These are phyloP conservation scores for Ascochyta lentis DNA, from an alignment of 2,329 filamentous ascomycete species.

Conservation along the genomic window DNA sequence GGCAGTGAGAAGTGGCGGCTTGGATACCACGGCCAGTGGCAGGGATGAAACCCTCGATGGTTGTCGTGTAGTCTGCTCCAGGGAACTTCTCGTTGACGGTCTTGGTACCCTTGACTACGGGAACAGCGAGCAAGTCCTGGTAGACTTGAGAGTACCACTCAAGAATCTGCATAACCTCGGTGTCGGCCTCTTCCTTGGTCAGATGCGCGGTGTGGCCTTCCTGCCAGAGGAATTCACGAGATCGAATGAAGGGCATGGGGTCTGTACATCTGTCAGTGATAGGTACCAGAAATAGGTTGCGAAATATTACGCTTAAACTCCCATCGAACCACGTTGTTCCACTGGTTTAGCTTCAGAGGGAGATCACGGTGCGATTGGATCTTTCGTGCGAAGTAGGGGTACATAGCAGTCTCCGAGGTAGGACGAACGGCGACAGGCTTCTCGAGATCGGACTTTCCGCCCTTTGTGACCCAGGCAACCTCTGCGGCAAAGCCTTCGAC, in stretches of 20 bases:
- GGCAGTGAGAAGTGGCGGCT: conserved; percentile 89
- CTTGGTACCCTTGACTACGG: conserved; percentile 91
- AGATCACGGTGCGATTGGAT: conserved; percentile 96
- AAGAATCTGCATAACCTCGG: conserved; percentile 91
- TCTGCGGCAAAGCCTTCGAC: conserved; percentile 97
- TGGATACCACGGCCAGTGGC: conserved; percentile 96
- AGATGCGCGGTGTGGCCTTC: conserved; percentile 94
- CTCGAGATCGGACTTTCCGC: conserved; percentile 91
- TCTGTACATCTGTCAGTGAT: conserved; percentile 18
- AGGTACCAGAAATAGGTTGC: conserved; percentile 45
- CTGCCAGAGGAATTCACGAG: conserved; percentile 97
- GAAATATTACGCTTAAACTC: conserved; percentile 76
- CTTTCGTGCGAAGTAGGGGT: conserved; percentile 95
- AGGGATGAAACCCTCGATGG: conserved; percentile 95
- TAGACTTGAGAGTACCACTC: conserved; percentile 93
- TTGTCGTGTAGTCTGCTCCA: conserved; percentile 95
- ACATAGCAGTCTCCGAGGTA: conserved; percentile 83
- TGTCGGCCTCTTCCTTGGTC: conserved; percentile 78
- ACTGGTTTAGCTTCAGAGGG: conserved; percentile 93
- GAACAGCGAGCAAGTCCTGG: conserved; percentile 90
- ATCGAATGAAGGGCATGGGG: conserved; percentile 77
- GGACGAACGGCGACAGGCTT: conserved; percentile 74
- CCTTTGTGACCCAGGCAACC: conserved; percentile 87
- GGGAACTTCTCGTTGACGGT: conserved; percentile 99
- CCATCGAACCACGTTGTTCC: conserved; percentile 96